Base-by-base conservation (phyloP, 202 grass and related monocot species). In the Brachypodium distachyon region DNA sequence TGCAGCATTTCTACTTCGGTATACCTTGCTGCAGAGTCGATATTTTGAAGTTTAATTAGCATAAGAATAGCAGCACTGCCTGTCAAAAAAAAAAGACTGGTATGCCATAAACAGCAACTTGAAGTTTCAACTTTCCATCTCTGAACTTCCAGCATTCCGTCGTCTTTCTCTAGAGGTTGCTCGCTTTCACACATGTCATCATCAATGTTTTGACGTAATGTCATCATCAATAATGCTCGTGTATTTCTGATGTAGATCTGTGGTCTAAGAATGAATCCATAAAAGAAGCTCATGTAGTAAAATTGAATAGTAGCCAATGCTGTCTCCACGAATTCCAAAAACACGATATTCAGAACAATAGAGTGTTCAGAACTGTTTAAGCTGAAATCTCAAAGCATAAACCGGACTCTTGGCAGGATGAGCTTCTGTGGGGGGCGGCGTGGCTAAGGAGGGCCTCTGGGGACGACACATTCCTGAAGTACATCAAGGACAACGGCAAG, bases 341-440 rank as follows among this genome's bases (percentile, higher is more conserved):
- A 21, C 26, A 61, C 12, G 40, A 16, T 10, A 22, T 61, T 67
- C 41, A 72, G 47, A 65, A 49, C 18, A 44, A 46, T n/a, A 12
- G 33, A 51, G 28, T 14, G n/a, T 74, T 37, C 9, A 46, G 25
- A 79, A 81, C 16, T 54, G 57, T 60, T 19, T 61, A 55, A 44
- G 7, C 7, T 66, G 28, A 16, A 11, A 50, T 37, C 10, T 12
- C 48, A 61, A 31, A 87, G 48, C 61, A 12, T 56, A 2, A 61
- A 39, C 21, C 52, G 31, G 36, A 70, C 14, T 50, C 9, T 68
- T 71, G 4, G 39, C 76, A 98, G 95, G 95, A 98, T 76, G 95
- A 98, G 71, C 73, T 98, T 11, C 82, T 98, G 4, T 98, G 95
- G 95, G 91, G 91, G 25, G 95, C 95, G 47, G 95, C 95, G 17